Percentiles rank a stretch among this genome's conserved stretches.
Evolutionary conservation across 805 yeast species (phyloP).

Genomic region (Scheffersomyces amazonensis): DNA sequence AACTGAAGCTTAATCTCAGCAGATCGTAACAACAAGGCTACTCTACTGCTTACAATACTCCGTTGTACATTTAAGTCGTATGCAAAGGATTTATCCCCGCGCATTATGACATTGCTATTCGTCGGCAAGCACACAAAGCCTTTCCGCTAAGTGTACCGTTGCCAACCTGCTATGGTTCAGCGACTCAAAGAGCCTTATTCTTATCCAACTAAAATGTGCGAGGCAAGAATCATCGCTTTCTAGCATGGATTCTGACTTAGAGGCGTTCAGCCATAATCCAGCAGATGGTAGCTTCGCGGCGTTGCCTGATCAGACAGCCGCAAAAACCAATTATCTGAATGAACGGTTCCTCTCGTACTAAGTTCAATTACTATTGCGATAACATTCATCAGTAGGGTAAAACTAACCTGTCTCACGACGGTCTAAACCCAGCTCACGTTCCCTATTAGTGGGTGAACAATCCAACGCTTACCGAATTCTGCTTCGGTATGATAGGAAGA

Average conservation of each 20-base stretch:
- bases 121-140: constrained; percentile 39
- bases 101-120: constrained; percentile 43
- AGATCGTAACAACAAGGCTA: constrained; percentile 55
- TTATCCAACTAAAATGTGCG: constrained; percentile 41
- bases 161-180: constrained; percentile 42
- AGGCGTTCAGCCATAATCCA: constrained; percentile 46
- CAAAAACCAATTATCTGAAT: constrained; percentile 46
- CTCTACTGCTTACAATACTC: constrained; percentile 47
- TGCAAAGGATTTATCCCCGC: constrained; percentile 43
- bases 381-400: constrained; percentile 36
- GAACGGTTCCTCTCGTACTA: constrained; percentile 48
- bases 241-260: constrained; percentile 15
- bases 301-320: constrained; percentile 46
- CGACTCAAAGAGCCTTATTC: constrained; percentile 40
- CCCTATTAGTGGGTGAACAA: constrained; percentile 48
- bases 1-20: constrained; percentile 3
- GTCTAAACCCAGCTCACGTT: constrained; percentile 42
- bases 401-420: constrained; percentile 46
- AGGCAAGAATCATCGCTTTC: constrained; percentile 40
- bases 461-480: constrained; percentile 35
- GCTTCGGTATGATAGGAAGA: constrained; percentile 51
- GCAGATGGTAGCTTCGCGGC: constrained; percentile 50
- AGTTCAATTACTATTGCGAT: constrained; percentile 37
- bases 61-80: constrained; percentile 42
- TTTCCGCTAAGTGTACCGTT: constrained; percentile 35